Percentiles rank a stretch among this genome's conserved stretches.
Evolutionary conservation across 1,284 basidiomycete genomes (phyloP).

Genomic region (Fistulinella cinereoalba): DNA sequence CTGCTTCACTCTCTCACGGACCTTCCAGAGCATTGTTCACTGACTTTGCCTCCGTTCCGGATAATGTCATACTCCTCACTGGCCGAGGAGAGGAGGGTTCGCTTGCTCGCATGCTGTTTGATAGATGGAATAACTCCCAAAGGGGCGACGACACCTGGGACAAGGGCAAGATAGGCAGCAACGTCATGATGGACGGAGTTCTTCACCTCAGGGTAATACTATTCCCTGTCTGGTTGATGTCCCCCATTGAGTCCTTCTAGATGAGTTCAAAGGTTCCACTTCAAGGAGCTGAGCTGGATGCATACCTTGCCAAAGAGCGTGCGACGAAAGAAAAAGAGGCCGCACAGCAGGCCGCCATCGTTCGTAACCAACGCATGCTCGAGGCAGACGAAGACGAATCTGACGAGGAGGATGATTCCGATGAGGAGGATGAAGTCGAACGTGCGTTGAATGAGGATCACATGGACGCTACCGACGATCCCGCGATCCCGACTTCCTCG

Average conservation of each 20-base stretch:
- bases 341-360: conserved; percentile 82
- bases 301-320: conserved; percentile 75
- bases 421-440: conserved; percentile 67
- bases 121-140: conserved; percentile 84
- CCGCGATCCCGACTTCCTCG: conserved; percentile 11
- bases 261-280: conserved; percentile 89
- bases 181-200: conserved; percentile 72
- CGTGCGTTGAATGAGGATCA: conserved; percentile 52
- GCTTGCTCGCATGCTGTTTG: conserved; percentile 76
- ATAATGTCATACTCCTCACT: conserved; percentile 86
- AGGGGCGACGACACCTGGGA: conserved; percentile 79
- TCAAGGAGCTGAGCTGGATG: conserved; percentile 83
- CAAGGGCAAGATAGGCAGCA: conserved; percentile 82
- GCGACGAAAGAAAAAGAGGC: conserved; percentile 83
- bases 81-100: conserved; percentile 77
- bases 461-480: conserved; percentile 42
- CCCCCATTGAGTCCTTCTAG: conserved; percentile 39
- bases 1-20: conserved; percentile 90
- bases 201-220: conserved; percentile 62
- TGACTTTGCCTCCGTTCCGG: conserved; percentile 76
- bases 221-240: background rate
- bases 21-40: conserved; percentile 84
- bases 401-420: conserved; percentile 56
- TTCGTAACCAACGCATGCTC: conserved; percentile 82
- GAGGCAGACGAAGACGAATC: conserved; percentile 81